Evolutionary conservation across 805 yeast species (phyloP).

Genomic region (Kodamaea hsintzibuensis): DNA sequence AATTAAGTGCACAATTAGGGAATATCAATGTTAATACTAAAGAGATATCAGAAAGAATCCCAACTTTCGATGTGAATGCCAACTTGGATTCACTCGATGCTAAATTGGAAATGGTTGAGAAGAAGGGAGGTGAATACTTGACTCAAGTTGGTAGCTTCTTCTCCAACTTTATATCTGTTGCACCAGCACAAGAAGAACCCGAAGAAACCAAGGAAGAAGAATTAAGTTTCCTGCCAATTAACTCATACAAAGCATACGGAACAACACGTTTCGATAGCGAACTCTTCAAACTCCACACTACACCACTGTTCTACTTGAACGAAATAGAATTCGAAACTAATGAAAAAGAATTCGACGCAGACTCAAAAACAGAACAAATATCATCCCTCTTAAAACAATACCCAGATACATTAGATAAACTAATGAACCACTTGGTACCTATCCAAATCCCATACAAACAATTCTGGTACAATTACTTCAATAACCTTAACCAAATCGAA

Average conservation of each 20-base stretch:
- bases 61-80: constrained; percentile 5
- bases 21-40: not conserved
- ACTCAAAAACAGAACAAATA: constrained; percentile 52
- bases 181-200: constrained; percentile 15
- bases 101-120: constrained; percentile 70
- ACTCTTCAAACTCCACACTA: constrained; percentile 40
- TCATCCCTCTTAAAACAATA: constrained; percentile 47
- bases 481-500: constrained; percentile 50
- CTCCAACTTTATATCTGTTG: constrained; percentile 34
- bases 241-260: constrained; percentile 29
- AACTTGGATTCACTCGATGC: constrained; percentile 62
- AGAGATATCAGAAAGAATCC: constrained; percentile 1
- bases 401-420: constrained; percentile 47
- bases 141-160: constrained; percentile 56
- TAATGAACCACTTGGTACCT: constrained; percentile 71
- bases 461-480: constrained; percentile 79
- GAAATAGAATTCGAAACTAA: not conserved
- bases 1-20: constrained; percentile 6
- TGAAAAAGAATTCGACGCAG: constrained; percentile 39
- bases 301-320: constrained; percentile 22
- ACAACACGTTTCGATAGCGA: constrained; percentile 41
- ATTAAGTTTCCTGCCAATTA: constrained; percentile 22
- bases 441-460: constrained; percentile 52
- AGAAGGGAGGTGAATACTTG: constrained; percentile 61
- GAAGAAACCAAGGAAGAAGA: constrained; percentile 15